Evolutionary conservation across 2,329 filamentous ascomycete genomes (phyloP).

Genomic region (Alternaria dauci): DNA sequence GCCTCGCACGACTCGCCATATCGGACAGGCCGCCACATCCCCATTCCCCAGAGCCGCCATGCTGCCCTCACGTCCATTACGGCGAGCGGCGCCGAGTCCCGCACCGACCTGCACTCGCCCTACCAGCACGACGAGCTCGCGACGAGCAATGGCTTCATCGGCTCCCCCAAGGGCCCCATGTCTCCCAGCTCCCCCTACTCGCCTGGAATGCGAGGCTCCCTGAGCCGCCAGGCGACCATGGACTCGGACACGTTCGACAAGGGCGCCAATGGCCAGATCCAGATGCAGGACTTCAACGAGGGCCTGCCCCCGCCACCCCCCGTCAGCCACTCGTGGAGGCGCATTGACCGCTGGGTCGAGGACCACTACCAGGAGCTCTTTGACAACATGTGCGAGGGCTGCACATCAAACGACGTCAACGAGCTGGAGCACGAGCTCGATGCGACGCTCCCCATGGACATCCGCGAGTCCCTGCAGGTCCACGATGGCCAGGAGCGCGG

Average conservation of each 20-base stretch:
- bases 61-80: conserved; percentile 86
- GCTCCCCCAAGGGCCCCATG: conserved; percentile 63
- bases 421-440: conserved; percentile 96
- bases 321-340: conserved; percentile 87
- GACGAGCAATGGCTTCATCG: conserved; percentile 66
- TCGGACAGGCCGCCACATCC: conserved; percentile 87
- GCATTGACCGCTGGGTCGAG: conserved; percentile 93
- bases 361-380: conserved; percentile 94
- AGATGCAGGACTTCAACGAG: conserved; percentile 94
- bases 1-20: conserved; percentile 93
- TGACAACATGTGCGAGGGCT: conserved; percentile 91
- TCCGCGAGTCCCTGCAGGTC: conserved; percentile 87
- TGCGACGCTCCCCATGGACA: conserved; percentile 89
- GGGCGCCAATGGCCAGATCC: conserved; percentile 81
- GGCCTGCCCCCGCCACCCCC: conserved; percentile 90
- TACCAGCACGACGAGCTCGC: conserved; percentile 77
- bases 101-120: conserved; percentile 79
- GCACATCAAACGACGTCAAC: conserved; percentile 93
- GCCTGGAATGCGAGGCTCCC: conserved; percentile 83
- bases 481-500: conserved; percentile 98
- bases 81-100: conserved; percentile 85
- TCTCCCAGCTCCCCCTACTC: conserved; percentile 80
- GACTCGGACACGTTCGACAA: conserved; percentile 63
- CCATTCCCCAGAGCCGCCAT: conserved; percentile 82
- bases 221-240: conserved; percentile 71